A percentile compares a stretch with the other conserved stretches of the same genome.
Evolutionary conservation across 345 rosid species (phyloP).

Genomic region (Citrus unshiu): DNA sequence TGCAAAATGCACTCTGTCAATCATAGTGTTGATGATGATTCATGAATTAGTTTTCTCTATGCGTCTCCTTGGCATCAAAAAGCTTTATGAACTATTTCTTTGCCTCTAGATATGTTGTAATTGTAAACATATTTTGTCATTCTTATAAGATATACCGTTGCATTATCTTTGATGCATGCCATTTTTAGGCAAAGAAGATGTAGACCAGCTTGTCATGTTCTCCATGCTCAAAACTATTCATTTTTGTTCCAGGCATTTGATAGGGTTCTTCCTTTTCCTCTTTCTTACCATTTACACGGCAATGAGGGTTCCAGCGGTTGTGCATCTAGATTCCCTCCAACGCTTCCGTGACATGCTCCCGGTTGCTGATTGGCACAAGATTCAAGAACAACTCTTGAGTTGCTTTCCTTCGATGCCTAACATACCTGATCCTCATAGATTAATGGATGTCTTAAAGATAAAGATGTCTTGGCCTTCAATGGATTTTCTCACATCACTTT

Average conservation of each 20-base stretch:
- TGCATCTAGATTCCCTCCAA: constrained; percentile 16
- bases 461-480: constrained; percentile 19
- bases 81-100: neutral
- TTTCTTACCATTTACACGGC: constrained; percentile 27
- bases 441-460: constrained; percentile 6
- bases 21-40: neutral
- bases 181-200: neutral
- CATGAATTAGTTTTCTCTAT: neutral
- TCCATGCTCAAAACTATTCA: neutral
- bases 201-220: neutral
- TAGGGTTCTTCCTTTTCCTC: constrained; percentile 32
- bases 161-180: neutral
- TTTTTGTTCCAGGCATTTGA: constrained; percentile 28
- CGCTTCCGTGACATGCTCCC: constrained; percentile 1
- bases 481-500: constrained; percentile 15
- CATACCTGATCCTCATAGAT: constrained; percentile 18
- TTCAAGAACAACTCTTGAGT: constrained; percentile 20
- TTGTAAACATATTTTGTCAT: neutral
- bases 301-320: constrained; percentile 17
- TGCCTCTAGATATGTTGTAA: neutral
- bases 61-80: neutral
- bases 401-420: constrained; percentile 21
- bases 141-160: neutral
- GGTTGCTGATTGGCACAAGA: constrained; percentile 21
- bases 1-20: neutral